Evolutionary conservation across 495 filamentous ascomycete species (phyloP).

Genomic region (Letharia lupina): DNA sequence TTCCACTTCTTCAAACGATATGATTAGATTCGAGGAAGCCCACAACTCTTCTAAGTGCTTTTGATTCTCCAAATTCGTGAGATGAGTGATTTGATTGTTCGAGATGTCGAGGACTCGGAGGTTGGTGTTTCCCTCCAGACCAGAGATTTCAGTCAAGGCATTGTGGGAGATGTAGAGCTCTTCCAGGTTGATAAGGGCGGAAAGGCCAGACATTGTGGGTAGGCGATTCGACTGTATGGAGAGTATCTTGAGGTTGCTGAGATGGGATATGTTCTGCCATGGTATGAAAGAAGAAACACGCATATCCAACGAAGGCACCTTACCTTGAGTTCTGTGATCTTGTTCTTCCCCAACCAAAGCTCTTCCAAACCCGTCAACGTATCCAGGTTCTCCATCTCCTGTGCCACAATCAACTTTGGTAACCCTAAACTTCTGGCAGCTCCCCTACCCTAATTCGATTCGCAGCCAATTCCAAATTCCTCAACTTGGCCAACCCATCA

Average conservation of each 20-base stretch:
- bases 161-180: constrained; percentile 99
- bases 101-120: constrained; percentile 82
- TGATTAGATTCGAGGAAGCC: constrained; percentile 82
- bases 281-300: not conserved
- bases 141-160: constrained; percentile 66
- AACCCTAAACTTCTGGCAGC: not conserved
- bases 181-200: constrained; percentile 66
- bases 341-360: constrained; percentile 97
- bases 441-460: constrained; percentile 68
- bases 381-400: constrained; percentile 84
- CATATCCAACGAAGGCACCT: not conserved
- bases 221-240: constrained; percentile 97
- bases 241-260: constrained; percentile 77
- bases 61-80: constrained; percentile 62
- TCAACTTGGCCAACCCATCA: constrained; percentile 61
- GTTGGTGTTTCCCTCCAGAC: constrained; percentile 59
- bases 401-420: constrained; percentile 10
- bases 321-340: constrained; percentile 77
- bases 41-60: constrained; percentile 79
- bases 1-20: constrained; percentile 77
- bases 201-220: constrained; percentile 66
- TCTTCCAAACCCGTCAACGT: constrained; percentile 66
- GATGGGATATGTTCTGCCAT: constrained; percentile 50
- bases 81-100: constrained; percentile 72
- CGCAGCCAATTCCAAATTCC: constrained; percentile 81